Evolutionary conservation across 768 basidiomycete genomes (phyloP), one percentile per base, ranked within the genome.

Genomic region (Amanita exitialis): DNA sequence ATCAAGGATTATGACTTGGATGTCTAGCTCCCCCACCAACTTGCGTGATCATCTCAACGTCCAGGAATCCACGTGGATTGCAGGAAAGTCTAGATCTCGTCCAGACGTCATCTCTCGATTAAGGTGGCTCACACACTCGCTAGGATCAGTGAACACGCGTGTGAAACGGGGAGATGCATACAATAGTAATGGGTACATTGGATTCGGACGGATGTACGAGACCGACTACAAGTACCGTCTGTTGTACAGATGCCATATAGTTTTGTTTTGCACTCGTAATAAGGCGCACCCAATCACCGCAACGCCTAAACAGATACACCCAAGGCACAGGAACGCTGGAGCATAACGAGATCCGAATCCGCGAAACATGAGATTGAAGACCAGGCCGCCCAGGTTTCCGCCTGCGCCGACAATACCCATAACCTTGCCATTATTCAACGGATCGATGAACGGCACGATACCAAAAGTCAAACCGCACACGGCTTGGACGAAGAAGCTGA

Each of bases 1-100:
- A 66, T 89, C 18, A 54, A 59, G 7, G 59, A 66, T 48, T 82
- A n/a, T n/a, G n/a, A n/a, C n/a, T n/a, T n/a, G n/a, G n/a, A n/a
- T n/a, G n/a, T n/a, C n/a, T n/a, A n/a, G n/a, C n/a, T n/a, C n/a
- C n/a, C n/a, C n/a, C n/a, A n/a, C n/a, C n/a, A n/a, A n/a, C n/a
- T n/a, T n/a, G n/a, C n/a, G n/a, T n/a, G n/a, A n/a, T n/a, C n/a
- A n/a, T n/a, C n/a, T n/a, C n/a, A n/a, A n/a, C n/a, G n/a, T n/a
- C n/a, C n/a, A n/a, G n/a, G n/a, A n/a, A n/a, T n/a, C n/a, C n/a
- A n/a, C n/a, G n/a, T n/a, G n/a, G n/a, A n/a, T n/a, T n/a, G n/a
- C n/a, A n/a, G n/a, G n/a, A n/a, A n/a, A n/a, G n/a, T n/a, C n/a
- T n/a, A n/a, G n/a, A n/a, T n/a, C n/a, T n/a, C n/a, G n/a, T 9